Evolutionary conservation across 345 rosid species (phyloP).

Genomic region (Theobroma cacao): DNA sequence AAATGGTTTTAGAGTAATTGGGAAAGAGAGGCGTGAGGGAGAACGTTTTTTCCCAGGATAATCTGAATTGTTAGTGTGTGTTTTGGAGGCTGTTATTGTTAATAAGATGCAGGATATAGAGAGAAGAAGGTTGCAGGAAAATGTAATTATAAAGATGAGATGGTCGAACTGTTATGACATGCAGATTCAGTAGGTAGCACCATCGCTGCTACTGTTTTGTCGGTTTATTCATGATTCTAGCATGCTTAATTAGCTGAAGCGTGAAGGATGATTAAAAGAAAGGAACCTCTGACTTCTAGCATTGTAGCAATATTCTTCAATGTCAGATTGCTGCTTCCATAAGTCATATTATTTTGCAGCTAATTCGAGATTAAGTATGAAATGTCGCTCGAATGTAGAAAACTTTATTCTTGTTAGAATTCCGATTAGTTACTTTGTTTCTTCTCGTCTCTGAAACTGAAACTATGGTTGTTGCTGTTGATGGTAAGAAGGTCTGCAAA

Average conservation of each 20-base stretch:
- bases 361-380: too few relatives aligned
- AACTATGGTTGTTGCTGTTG: too few relatives aligned
- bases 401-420: too few relatives aligned
- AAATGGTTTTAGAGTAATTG: neutral
- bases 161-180: neutral
- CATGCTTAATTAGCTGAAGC: neutral
- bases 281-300: too few relatives aligned
- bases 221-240: neutral
- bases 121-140: constrained; percentile 5
- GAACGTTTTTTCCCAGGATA: neutral
- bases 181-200: neutral
- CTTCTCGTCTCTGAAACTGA: too few relatives aligned
- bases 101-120: constrained; percentile 14
- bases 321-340: too few relatives aligned
- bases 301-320: too few relatives aligned
- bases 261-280: neutral
- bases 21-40: neutral
- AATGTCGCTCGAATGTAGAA: too few relatives aligned
- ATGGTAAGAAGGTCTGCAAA: too few relatives aligned
- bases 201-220: neutral
- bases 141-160: constrained; percentile 17
- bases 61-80: neutral
- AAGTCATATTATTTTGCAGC: too few relatives aligned
- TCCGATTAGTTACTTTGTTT: too few relatives aligned
- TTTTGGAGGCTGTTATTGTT: neutral